Evolutionary conservation across 257 asterid genomes (phyloP).

Genomic region (Echium plantagineum): DNA sequence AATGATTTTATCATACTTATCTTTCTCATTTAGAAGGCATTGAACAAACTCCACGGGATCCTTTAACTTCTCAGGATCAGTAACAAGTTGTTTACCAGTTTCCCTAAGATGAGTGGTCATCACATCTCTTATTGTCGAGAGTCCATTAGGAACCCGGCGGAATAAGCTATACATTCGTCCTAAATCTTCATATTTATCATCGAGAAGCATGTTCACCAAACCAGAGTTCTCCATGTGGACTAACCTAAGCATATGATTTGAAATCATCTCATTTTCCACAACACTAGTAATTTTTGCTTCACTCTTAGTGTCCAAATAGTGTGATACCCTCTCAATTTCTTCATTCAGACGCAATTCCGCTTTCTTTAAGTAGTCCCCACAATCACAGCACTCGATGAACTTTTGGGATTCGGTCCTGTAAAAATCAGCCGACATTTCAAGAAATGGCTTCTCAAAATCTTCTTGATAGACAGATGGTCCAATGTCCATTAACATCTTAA

Average conservation of each 20-base stretch:
- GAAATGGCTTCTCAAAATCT: constrained; percentile 25
- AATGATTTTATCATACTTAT: constrained; percentile 42
- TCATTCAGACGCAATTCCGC: constrained; percentile 25
- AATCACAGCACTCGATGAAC: constrained; percentile 24
- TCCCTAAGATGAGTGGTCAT: constrained; percentile 24
- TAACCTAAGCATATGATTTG: constrained; percentile 19
- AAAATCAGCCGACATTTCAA: constrained; percentile 24
- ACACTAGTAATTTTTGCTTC: constrained; percentile 23
- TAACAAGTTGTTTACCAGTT: constrained; percentile 25
- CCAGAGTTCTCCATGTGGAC: constrained; percentile 30
- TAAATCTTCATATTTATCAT: constrained; percentile 25
- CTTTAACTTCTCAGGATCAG: constrained; percentile 24
- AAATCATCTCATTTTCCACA: constrained; percentile 25
- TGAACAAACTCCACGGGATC: constrained; percentile 28
- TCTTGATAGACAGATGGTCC: constrained; percentile 22
- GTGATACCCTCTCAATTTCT: constrained; percentile 25
- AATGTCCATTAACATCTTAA: constrained; percentile 25
- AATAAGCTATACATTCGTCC: constrained; percentile 24
- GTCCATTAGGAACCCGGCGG: constrained; percentile 21
- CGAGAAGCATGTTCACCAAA: constrained; percentile 17
- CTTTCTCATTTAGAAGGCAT: constrained; percentile 20
- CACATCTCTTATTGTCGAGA: constrained; percentile 20
- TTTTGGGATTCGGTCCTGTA: constrained; percentile 21
- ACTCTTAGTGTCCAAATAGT: constrained; percentile 18
- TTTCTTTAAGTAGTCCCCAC: constrained; percentile 26